Conservation (phyloP, 148 eudicot species). For the Euryodendron excelsum region DNA sequence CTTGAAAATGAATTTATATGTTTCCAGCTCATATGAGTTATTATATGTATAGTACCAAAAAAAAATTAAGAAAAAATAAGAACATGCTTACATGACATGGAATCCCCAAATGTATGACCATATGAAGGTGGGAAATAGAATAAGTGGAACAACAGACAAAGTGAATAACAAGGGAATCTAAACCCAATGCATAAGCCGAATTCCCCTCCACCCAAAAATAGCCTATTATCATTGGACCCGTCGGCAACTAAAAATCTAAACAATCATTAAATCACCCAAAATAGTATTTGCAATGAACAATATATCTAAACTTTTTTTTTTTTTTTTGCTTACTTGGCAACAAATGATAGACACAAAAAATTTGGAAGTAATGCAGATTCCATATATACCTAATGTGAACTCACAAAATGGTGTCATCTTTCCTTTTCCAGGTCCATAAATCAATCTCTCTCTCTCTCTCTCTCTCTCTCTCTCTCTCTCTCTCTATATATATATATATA, state of each 20-base stretch:
- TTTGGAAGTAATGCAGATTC: background rate
- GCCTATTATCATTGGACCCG: background rate
- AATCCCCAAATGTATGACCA: too few relatives aligned
- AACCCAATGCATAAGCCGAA: background rate
- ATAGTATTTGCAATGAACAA: background rate
- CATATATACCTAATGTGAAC: background rate
- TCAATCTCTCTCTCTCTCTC: too few relatives aligned
- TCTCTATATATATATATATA: too few relatives aligned
- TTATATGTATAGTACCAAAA: too few relatives aligned
- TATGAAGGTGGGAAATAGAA: too few relatives aligned
- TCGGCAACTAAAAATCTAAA: background rate
- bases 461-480: too few relatives aligned
- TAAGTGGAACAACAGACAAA: background rate
- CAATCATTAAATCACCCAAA: background rate
- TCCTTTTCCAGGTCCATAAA: too few relatives aligned
- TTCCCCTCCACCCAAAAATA: background rate
- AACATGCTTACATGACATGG: too few relatives aligned
- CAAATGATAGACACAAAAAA: background rate
- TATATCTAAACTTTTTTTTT: background rate
- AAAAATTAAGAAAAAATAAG: too few relatives aligned
- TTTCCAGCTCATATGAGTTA: too few relatives aligned
- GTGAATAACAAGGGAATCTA: background rate
- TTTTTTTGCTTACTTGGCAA: background rate
- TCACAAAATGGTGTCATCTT: background rate
- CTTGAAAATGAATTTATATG: background rate